A percentile compares a stretch with the other conserved stretches of the same genome.
Evolutionary conservation across 768 basidiomycete genomes (phyloP).

Genomic region (Lactifluus volemus): DNA sequence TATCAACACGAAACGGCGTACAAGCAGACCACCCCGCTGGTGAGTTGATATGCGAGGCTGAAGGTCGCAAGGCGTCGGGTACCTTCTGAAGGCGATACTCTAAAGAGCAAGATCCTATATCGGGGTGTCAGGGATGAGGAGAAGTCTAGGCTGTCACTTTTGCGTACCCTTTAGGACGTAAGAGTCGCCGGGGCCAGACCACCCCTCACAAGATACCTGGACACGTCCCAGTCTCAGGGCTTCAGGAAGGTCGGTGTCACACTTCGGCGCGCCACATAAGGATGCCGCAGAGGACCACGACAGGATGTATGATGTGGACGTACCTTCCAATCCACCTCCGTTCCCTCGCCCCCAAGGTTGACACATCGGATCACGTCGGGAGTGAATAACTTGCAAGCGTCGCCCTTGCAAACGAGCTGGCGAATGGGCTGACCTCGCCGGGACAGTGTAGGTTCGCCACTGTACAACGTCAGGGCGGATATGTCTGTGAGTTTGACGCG

Average conservation of each 20-base stretch:
- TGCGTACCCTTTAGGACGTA: conserved; percentile 73
- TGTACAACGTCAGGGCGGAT: conserved; percentile 70
- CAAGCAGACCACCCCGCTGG: neutral
- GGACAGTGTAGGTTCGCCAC: conserved; percentile 51
- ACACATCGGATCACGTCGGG: conserved; percentile 83
- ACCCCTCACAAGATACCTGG: conserved; percentile 87
- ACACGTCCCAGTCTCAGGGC: conserved; percentile 76
- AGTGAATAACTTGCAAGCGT: conserved; percentile 63
- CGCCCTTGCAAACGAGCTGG: conserved; percentile 76
- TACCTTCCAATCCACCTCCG: conserved; percentile 89
- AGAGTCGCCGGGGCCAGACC: conserved; percentile 71
- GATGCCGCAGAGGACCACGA: neutral
- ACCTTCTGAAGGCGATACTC: conserved; percentile 75
- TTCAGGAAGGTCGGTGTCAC: conserved; percentile 84
- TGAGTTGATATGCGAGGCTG: neutral
- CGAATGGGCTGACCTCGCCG: conserved; percentile 61
- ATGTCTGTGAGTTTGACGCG: conserved; percentile 67
- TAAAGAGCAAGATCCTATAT: conserved; percentile 74
- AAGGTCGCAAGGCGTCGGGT: conserved; percentile 30
- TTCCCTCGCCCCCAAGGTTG: conserved; percentile 68
- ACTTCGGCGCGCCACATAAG: conserved; percentile 35
- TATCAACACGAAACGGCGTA: neutral
- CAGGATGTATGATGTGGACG: conserved; percentile 19
- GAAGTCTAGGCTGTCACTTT: neutral
- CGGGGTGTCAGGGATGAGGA: neutral